Percentiles rank a stretch among this genome's conserved stretches.
Conservation (phyloP, 768 basidiomycete species). For the Leccinum sublutescens region DNA sequence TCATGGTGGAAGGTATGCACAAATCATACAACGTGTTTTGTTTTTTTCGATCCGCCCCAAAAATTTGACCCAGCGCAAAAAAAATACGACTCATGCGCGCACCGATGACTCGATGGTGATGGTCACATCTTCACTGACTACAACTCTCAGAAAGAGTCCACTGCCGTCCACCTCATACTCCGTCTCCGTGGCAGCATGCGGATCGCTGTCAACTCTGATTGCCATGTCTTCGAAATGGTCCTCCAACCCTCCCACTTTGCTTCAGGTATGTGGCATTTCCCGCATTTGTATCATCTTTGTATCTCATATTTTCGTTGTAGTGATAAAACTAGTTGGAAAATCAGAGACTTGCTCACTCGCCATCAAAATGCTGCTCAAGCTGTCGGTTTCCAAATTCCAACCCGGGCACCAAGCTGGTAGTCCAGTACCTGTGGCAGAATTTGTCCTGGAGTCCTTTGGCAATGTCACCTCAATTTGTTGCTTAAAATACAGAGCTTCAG, state of each 20-base stretch:
- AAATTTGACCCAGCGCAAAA: too few species aligned
- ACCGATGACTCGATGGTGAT: too few species aligned
- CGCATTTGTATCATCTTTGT: not conserved
- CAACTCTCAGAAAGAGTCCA: too few species aligned
- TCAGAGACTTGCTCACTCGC: slow-evolving; percentile 85
- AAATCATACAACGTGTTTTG: too few species aligned
- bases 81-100: too few species aligned
- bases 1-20: too few species aligned
- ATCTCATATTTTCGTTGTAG: slow-evolving; percentile 40
- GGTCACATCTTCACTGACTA: too few species aligned
- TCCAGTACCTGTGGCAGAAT: slow-evolving; percentile 91
- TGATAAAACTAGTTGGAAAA: slow-evolving; percentile 92
- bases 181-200: not conserved
- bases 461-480: slow-evolving; percentile 91
- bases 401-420: slow-evolving; percentile 82
- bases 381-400: slow-evolving; percentile 65
- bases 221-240: not conserved
- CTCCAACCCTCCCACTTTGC: not conserved
- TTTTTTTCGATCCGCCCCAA: too few species aligned
- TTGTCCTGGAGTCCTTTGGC: slow-evolving; percentile 93
- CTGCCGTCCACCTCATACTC: not conserved
- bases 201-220: not conserved
- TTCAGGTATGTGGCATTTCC: too few species aligned
- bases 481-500: slow-evolving; percentile 97
- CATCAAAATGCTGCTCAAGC: slow-evolving; percentile 89